Percentiles rank a stretch among this genome's conserved stretches.
Evolutionary conservation across 495 filamentous ascomycete genomes (phyloP).

Genomic region (Polyplosphaeria fusca): DNA sequence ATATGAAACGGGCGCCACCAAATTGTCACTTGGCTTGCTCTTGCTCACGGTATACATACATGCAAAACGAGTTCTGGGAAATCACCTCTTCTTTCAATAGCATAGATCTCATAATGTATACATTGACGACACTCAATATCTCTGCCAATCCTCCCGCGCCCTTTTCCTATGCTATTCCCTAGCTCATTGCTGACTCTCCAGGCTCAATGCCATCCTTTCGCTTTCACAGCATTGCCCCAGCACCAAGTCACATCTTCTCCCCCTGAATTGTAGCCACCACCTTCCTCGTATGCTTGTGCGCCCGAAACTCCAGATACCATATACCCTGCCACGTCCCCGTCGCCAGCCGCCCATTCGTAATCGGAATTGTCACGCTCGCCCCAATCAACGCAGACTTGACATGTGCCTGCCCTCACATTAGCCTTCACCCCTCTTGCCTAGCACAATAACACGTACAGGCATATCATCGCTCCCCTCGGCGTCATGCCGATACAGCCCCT

Average conservation of each 20-base stretch:
- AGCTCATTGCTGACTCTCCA: too few relatives aligned
- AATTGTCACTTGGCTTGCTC: too few relatives aligned
- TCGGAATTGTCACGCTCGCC: slow-evolving; percentile 82
- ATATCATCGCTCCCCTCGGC: slow-evolving; percentile 92
- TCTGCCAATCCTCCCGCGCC: too few relatives aligned
- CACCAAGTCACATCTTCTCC: slow-evolving; percentile 61
- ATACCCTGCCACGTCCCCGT: slow-evolving; percentile 79
- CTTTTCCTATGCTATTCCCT: too few relatives aligned
- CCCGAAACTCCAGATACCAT: slow-evolving; percentile 92
- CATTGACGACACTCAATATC: too few relatives aligned
- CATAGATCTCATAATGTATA: too few relatives aligned
- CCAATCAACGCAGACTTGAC: slow-evolving; percentile 88
- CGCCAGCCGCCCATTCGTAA: slow-evolving; percentile 75
- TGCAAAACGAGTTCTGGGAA: too few relatives aligned
- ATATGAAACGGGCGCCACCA: too few relatives aligned
- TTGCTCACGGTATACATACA: too few relatives aligned
- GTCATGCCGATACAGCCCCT: slow-evolving; percentile 73
- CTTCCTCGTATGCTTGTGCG: slow-evolving; percentile 67
- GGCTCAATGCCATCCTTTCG: too few relatives aligned
- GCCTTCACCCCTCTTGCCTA: too few relatives aligned
- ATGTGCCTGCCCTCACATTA: slow-evolving; percentile 62
- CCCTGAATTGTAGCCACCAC: slow-evolving; percentile 95
- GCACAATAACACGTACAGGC: slow-evolving; percentile 67
- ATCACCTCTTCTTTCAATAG: too few relatives aligned
- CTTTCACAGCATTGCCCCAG: background rate